These are phyloP conservation scores for Papilionanthe hybrid DNA, from an alignment of 116 monocot species.

Conservation along the genomic window DNA sequence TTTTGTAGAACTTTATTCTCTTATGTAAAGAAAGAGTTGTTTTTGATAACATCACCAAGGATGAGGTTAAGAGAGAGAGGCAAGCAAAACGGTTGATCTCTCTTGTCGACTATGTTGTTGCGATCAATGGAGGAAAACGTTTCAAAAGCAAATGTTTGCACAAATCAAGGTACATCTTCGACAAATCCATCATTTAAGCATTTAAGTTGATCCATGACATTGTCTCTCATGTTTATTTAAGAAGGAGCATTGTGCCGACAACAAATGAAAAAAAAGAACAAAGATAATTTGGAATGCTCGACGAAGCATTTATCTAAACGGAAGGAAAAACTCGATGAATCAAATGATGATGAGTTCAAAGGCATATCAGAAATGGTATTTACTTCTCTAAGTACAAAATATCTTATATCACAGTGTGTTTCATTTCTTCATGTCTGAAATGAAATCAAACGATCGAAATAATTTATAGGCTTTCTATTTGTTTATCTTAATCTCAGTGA, in stretches of 20 bases:
- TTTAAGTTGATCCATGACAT: neutral
- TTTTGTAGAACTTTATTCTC: conserved; percentile 45
- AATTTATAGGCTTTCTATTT: too few relatives aligned
- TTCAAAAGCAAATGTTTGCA: conserved; percentile 58
- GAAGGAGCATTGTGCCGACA: conserved; percentile 42
- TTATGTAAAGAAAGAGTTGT: conserved; percentile 67
- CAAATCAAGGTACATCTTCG: conserved; percentile 46
- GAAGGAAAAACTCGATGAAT: conserved; percentile 47
- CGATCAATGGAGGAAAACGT: conserved; percentile 49
- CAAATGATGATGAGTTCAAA: conserved; percentile 49
- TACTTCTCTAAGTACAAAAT: too few relatives aligned
- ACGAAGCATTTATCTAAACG: conserved; percentile 43
- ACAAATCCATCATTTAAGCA: neutral
- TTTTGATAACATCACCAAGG: conserved; percentile 71
- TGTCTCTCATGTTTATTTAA: conserved; percentile 10
- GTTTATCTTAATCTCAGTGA: too few relatives aligned
- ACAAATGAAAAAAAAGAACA: too few relatives aligned
- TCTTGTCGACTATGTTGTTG: conserved; percentile 45
- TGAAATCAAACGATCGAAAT: too few relatives aligned
- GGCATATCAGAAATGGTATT: conserved; percentile 70
- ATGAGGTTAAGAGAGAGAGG: conserved; percentile 22
- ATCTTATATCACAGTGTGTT: too few relatives aligned
- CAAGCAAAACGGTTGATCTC: conserved; percentile 45
- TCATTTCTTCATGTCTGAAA: too few relatives aligned
- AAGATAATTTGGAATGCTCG: conserved; percentile 42